Base-by-base conservation (phyloP, 2,329 filamentous ascomycete species). In the Colletotrichum graminicola region DNA sequence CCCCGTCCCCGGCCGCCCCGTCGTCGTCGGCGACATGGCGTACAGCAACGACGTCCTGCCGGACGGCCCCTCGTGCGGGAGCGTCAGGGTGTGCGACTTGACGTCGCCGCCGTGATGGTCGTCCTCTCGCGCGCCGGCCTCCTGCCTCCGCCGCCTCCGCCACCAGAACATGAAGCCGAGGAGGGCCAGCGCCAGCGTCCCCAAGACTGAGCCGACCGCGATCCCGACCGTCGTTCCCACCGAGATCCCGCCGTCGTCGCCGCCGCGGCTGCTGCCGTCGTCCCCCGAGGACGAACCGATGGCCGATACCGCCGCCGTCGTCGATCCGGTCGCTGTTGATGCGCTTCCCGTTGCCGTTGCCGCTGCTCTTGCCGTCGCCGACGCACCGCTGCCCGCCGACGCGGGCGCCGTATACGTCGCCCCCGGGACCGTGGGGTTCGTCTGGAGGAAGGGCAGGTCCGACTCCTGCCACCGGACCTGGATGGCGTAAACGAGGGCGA, bases 391-490 rank as follows among this genome's bases (percentile, higher is more conserved):
- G 0, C 45, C 64, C 45, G 68, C 59, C 34, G 68, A 52, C 16
- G 34, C 21, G 14, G 73, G 45, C 26, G 61, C 47, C 2, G 73
- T 62, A 11, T 72, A 74, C 11, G 55, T 75, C 29, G 67, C 56
- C 16, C 74, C 74, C n/a, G 74, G 63, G 11, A 71, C 71, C 12
- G 73, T 74, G 36, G 74, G 74, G 36, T 75, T 67, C 39, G 74
- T 75, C 43, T 74, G 66, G 29, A 75, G 41, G 21, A 65, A 73
- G 23, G 64, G 65, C 6, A 75, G 62, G 54, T 75, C 74, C 21
- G 71, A 73, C 6, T 64, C 61, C 57, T 67, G 71, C 74, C 74
- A 75, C 34, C 74, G 68, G n/a, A 75, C 74, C 52, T 75, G 74
- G 14, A 75, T 55, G 11, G 67, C 74, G 49, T 41, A 75, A 10